phyloP scores from a whole-genome alignment of 164 flowering plant species.

The Protea cynaroides region DNA sequence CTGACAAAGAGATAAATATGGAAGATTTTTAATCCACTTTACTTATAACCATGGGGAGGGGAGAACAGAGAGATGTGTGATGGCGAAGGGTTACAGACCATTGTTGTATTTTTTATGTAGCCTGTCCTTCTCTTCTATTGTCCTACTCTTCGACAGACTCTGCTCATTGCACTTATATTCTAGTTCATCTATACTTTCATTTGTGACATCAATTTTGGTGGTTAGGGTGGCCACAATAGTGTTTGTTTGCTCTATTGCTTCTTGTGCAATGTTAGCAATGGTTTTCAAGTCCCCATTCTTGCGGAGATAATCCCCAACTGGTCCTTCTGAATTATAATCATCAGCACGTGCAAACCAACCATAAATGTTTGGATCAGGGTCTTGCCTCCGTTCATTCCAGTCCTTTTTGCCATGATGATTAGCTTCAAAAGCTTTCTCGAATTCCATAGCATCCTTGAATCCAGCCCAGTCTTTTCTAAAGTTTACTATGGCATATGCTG shows the following conservation, averaged over 20 bases:
- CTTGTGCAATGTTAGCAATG: slow-evolving; percentile 33
- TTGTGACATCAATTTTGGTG: slow-evolving; percentile 37
- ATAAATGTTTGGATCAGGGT: slow-evolving; percentile 31
- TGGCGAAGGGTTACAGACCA: slow-evolving; percentile 24
- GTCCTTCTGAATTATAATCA: slow-evolving; percentile 41
- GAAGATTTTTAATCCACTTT: not conserved
- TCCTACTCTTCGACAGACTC: slow-evolving; percentile 40
- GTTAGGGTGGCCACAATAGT: slow-evolving; percentile 39
- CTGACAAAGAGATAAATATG: not conserved
- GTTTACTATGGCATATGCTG: slow-evolving; percentile 29
- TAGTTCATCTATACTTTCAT: slow-evolving; percentile 34
- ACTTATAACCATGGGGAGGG: not conserved
- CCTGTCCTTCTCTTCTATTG: slow-evolving; percentile 55
- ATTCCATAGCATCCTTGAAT: slow-evolving; percentile 41
- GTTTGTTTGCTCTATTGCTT: slow-evolving; percentile 23
- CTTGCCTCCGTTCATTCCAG: slow-evolving; percentile 27
- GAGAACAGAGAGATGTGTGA: too few species aligned
- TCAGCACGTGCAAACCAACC: slow-evolving; percentile 66
- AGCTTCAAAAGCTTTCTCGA: slow-evolving; percentile 49
- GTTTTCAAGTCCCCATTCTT: slow-evolving; percentile 37
- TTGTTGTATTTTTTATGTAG: slow-evolving; percentile 43
- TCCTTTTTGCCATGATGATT: slow-evolving; percentile 32
- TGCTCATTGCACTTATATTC: slow-evolving; percentile 37
- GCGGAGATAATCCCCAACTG: slow-evolving; percentile 51
- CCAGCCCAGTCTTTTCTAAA: slow-evolving; percentile 55